A percentile compares a stretch with the other conserved stretches of the same genome.
These are phyloP conservation scores for Penicillium bovifimosum DNA, from an alignment of 495 filamentous ascomycete species.

Conservation along the genomic window DNA sequence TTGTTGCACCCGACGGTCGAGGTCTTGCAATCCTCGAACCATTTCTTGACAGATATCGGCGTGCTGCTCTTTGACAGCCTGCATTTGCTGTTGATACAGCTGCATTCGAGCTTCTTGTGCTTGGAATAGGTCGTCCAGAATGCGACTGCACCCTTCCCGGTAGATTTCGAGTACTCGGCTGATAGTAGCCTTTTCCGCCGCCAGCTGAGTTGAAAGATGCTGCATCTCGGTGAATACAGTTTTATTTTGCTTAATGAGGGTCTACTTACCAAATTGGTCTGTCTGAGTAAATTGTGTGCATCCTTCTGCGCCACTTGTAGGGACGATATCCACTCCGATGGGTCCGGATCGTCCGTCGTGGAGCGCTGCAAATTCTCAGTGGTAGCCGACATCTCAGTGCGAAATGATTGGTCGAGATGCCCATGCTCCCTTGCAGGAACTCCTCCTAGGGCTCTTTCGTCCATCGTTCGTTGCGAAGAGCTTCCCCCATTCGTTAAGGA, in stretches of 20 bases:
- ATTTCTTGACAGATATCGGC: conserved; percentile 29
- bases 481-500: background rate
- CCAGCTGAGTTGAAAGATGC: conserved; percentile 27
- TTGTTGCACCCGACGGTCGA: conserved; percentile 24
- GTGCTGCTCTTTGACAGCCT: conserved; percentile 28
- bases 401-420: background rate
- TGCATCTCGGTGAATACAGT: conserved; percentile 4
- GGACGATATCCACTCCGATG: conserved; percentile 21
- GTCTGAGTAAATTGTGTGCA: conserved; percentile 16
- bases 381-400: background rate
- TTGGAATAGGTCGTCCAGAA: conserved; percentile 30
- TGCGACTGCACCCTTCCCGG: conserved; percentile 28
- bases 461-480: conserved; percentile 3
- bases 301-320: conserved; percentile 22
- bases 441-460: background rate
- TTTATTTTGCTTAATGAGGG: background rate
- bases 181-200: conserved; percentile 29
- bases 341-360: background rate
- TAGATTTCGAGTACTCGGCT: conserved; percentile 26
- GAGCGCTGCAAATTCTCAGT: background rate
- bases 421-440: background rate
- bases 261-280: conserved; percentile 25
- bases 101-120: conserved; percentile 31
- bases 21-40: conserved; percentile 27
- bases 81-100: conserved; percentile 30